Conservation (phyloP, 2,329 filamentous ascomycete species). For the Sclerotinia trifoliorum region DNA sequence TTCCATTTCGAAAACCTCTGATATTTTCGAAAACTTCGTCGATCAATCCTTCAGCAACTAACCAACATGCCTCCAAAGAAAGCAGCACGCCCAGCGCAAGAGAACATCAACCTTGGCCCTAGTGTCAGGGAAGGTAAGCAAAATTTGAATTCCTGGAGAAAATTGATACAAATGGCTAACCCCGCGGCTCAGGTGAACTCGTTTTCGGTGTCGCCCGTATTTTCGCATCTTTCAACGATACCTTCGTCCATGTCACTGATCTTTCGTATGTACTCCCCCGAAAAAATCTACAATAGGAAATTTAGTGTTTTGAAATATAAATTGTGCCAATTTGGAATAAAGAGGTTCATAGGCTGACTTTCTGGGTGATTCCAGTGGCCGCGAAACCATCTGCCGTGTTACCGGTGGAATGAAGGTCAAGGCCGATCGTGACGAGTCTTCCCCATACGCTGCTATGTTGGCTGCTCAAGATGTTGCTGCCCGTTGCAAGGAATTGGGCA, state of each 20-base stretch:
- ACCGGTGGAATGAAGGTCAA: conserved; percentile 99
- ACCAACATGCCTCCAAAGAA: conserved; percentile 95
- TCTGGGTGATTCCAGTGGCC: conserved; percentile 79
- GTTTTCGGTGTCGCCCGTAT: conserved; percentile 79
- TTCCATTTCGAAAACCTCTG: conserved; percentile 20
- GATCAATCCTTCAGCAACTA: conserved; percentile 48
- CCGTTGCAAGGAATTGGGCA: conserved; percentile 81
- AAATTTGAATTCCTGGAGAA: background rate
- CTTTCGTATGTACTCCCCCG: conserved; percentile 65
- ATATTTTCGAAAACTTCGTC: conserved; percentile 19
- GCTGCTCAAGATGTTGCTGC: conserved; percentile 96
- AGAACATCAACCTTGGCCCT: conserved; percentile 98
- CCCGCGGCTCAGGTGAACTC: conserved; percentile 57
- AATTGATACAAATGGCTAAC: conserved; percentile 9
- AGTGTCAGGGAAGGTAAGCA: conserved; percentile 87
- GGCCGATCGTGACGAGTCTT: conserved; percentile 99
- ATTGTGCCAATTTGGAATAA: conserved; percentile 23
- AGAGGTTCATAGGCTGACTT: conserved; percentile 58
- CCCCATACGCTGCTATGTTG: conserved; percentile 99
- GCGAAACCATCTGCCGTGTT: conserved; percentile 99
- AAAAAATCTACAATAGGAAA: conserved; percentile 25
- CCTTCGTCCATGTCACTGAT: conserved; percentile 97
- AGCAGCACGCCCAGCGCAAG: conserved; percentile 76
- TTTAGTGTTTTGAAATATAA: conserved; percentile 23
- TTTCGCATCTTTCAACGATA: conserved; percentile 72